Percentiles rank a stretch among this genome's conserved stretches.
phyloP scores from a whole-genome alignment of 495 filamentous ascomycete species.

The Penicillium canescens region DNA sequence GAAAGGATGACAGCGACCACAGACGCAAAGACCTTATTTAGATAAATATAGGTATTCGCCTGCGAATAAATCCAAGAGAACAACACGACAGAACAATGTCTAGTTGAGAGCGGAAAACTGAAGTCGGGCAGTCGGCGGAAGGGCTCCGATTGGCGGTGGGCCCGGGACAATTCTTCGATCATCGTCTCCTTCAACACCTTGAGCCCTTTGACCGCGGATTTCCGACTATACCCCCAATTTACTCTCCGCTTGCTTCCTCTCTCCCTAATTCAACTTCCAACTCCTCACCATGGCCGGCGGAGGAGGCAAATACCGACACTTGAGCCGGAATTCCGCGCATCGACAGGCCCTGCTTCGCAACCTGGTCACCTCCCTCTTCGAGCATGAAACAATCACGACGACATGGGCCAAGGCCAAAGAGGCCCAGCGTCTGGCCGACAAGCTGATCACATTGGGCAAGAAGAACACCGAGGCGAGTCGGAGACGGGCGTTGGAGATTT shows the following conservation, averaged over 20 bases:
- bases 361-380: conserved; percentile 91
- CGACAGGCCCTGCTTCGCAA: conserved; percentile 93
- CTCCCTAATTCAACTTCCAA: neutral
- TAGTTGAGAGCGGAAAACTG: conserved; percentile 5
- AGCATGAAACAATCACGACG: conserved; percentile 88
- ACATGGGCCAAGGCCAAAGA: conserved; percentile 98
- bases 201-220: conserved; percentile 2
- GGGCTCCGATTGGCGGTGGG: conserved; percentile 45
- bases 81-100: neutral
- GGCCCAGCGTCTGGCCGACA: conserved; percentile 88
- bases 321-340: conserved; percentile 80
- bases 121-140: conserved; percentile 31
- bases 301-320: conserved; percentile 78
- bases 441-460: conserved; percentile 91
- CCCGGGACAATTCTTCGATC: conserved; percentile 40
- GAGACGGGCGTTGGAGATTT: conserved; percentile 65
- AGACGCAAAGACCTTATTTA: neutral
- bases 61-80: neutral
- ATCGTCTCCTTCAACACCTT: conserved; percentile 10
- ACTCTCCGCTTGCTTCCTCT: neutral
- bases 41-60: neutral
- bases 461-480: conserved; percentile 77
- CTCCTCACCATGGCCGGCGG: conserved; percentile 74
- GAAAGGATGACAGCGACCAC: neutral
- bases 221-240: neutral